Conservation (phyloP, 306 rosid species). For the Alnus rubra region DNA sequence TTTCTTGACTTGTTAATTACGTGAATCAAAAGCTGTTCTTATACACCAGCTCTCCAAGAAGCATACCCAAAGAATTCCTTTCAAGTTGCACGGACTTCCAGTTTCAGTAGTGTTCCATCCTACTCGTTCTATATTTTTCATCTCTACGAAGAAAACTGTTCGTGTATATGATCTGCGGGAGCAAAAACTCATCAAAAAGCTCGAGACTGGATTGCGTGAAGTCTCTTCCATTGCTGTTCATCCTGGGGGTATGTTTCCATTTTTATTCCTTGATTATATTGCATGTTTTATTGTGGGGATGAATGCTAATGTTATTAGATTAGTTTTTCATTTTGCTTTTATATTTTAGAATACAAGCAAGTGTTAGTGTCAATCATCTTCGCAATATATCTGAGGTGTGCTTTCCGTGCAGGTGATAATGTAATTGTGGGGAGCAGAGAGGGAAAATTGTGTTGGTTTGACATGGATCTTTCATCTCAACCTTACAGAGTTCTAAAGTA, state of each 20-base stretch:
- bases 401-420: slow-evolving; percentile 76
- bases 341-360: neutral
- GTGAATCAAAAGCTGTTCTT: slow-evolving; percentile 79
- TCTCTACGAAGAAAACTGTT: slow-evolving; percentile 69
- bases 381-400: neutral
- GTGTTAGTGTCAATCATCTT: neutral
- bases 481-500: slow-evolving; percentile 76
- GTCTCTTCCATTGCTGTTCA: slow-evolving; percentile 85
- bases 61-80: slow-evolving; percentile 70
- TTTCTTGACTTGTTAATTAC: slow-evolving; percentile 76
- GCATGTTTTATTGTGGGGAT: neutral
- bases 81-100: slow-evolving; percentile 82
- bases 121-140: slow-evolving; percentile 67
- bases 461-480: slow-evolving; percentile 92
- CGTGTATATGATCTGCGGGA: slow-evolving; percentile 79
- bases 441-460: slow-evolving; percentile 97
- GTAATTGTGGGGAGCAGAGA: slow-evolving; percentile 95
- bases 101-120: slow-evolving; percentile 89
- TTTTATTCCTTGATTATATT: neutral
- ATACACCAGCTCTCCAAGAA: slow-evolving; percentile 84
- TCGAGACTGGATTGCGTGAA: slow-evolving; percentile 86
- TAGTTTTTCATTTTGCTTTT: neutral
- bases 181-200: slow-evolving; percentile 63
- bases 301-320: neutral
- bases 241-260: slow-evolving; percentile 68